A percentile compares a stretch with the other conserved stretches of the same genome.
Evolutionary conservation across 1,284 basidiomycete species (phyloP).

Genomic region (Trichosporon inkin): DNA sequence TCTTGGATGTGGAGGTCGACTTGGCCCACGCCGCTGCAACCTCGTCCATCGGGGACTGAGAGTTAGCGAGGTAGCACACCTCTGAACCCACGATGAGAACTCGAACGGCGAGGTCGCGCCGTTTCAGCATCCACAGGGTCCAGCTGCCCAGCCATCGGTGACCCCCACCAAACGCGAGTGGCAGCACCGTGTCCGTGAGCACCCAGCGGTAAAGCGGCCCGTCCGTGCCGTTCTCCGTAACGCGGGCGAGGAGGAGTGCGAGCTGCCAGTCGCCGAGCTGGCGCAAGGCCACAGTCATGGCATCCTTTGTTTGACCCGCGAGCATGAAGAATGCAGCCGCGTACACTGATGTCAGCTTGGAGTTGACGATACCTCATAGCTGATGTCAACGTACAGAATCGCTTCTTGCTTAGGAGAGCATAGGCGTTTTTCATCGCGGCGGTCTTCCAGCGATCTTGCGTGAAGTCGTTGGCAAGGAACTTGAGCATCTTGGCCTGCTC

Average conservation of each 20-base stretch:
- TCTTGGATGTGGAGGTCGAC: neutral
- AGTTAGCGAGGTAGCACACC: neutral
- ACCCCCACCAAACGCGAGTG: conserved; percentile 74
- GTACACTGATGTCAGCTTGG: conserved; percentile 61
- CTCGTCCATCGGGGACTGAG: conserved; percentile 41
- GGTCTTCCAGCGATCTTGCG: conserved; percentile 76
- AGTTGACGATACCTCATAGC: neutral
- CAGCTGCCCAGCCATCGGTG: conserved; percentile 96
- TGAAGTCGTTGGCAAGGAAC: conserved; percentile 89
- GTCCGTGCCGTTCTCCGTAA: conserved; percentile 63
- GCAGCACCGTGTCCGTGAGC: conserved; percentile 69
- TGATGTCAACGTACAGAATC: conserved; percentile 66
- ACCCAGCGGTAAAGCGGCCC: conserved; percentile 72
- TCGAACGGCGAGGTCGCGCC: conserved; percentile 73
- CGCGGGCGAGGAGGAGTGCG: conserved; percentile 77
- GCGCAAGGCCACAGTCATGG: conserved; percentile 82
- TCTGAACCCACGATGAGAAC: conserved; percentile 38
- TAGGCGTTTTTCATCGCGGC: conserved; percentile 97
- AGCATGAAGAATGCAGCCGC: conserved; percentile 97
- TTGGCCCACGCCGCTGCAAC: conserved; percentile 30
- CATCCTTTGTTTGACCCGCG: conserved; percentile 81
- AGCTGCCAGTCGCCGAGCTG: conserved; percentile 86
- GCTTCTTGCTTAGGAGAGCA: conserved; percentile 80
- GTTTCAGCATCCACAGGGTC: conserved; percentile 87
- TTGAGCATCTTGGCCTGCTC: conserved; percentile 87